Percentiles rank a stretch among this genome's conserved stretches.
Conservation (phyloP, 495 filamentous ascomycete genomes). For the Annulohypoxylon moriforme region DNA sequence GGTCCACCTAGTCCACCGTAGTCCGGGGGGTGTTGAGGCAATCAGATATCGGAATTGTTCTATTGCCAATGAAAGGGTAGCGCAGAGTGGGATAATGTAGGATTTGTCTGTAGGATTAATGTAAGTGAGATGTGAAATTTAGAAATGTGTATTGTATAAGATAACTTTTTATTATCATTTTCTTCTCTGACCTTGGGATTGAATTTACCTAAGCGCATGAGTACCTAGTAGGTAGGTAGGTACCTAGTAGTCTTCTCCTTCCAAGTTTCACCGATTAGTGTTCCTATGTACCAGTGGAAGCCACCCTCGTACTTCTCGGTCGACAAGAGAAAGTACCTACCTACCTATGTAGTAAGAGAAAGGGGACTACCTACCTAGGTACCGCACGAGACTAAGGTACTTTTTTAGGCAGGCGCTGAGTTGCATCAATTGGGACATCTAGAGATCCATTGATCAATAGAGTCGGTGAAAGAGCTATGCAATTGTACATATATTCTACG, state of each 20-base stretch:
- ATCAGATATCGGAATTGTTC: slow-evolving; percentile 27
- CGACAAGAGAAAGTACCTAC: neutral
- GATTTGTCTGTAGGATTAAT: slow-evolving; percentile 30
- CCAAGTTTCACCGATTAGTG: slow-evolving; percentile 19
- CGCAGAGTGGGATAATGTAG: slow-evolving; percentile 40
- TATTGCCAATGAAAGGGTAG: slow-evolving; percentile 34
- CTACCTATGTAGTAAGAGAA: neutral
- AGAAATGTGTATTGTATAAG: neutral
- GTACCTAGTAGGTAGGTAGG: neutral
- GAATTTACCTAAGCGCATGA: neutral
- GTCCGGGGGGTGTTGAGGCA: slow-evolving; percentile 20
- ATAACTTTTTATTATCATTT: slow-evolving; percentile 13
- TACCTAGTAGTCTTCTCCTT: neutral
- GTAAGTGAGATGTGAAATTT: neutral
- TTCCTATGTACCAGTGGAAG: slow-evolving; percentile 1
- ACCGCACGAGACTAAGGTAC: neutral
- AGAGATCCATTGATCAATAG: too few species aligned
- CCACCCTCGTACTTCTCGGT: neutral
- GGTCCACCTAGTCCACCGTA: slow-evolving; percentile 15
- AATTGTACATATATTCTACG: neutral
- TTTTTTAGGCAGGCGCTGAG: neutral
- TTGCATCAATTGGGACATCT: neutral
- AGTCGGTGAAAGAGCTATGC: slow-evolving; percentile 6
- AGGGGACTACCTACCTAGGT: too few species aligned
- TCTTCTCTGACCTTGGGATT: neutral